Percentiles rank a stretch among this genome's conserved stretches.
These are phyloP conservation scores for Yarrowia sp. DNA, from an alignment of 805 yeast genomes.

Conservation along the genomic window DNA sequence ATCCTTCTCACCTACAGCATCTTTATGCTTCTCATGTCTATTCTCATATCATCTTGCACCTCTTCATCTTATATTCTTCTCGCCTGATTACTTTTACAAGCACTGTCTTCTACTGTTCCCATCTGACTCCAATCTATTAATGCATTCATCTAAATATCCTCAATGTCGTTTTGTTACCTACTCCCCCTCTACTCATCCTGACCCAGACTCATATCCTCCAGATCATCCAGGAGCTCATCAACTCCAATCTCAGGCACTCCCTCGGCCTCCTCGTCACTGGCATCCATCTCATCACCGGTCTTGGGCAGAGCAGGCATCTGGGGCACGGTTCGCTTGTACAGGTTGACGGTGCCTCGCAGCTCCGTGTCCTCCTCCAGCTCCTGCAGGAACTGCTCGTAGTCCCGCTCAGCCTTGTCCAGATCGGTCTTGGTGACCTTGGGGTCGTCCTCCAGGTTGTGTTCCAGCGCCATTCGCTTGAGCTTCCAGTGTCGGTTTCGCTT, in stretches of 20 bases:
- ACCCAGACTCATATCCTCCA: slow-evolving; percentile 87
- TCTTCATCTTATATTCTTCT: too few species aligned
- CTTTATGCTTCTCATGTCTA: too few species aligned
- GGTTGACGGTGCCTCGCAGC: slow-evolving; percentile 85
- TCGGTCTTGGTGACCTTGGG: slow-evolving; percentile 67
- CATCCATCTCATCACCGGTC: slow-evolving; percentile 44
- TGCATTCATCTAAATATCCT: slow-evolving; percentile 21
- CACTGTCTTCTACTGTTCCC: too few species aligned
- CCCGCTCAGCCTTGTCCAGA: slow-evolving; percentile 89
- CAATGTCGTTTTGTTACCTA: not conserved
- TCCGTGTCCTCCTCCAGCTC: slow-evolving; percentile 97
- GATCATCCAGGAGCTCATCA: slow-evolving; percentile 91
- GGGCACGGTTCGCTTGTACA: slow-evolving; percentile 70
- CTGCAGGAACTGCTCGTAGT: slow-evolving; percentile 93
- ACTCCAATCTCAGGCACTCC: slow-evolving; percentile 87
- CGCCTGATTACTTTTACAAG: too few species aligned
- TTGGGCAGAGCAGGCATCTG: slow-evolving; percentile 43
- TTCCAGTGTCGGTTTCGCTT: slow-evolving; percentile 87
- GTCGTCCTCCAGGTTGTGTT: slow-evolving; percentile 66
- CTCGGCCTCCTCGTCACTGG: slow-evolving; percentile 54
- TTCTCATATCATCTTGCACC: too few species aligned
- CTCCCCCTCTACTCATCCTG: slow-evolving; percentile 2
- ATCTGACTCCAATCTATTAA: not conserved
- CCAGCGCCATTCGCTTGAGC: slow-evolving; percentile 95
- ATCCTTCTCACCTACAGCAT: too few species aligned